Evolutionary conservation across 75 land plant species (phyloP).

Genomic region (Picea sitchensis): DNA sequence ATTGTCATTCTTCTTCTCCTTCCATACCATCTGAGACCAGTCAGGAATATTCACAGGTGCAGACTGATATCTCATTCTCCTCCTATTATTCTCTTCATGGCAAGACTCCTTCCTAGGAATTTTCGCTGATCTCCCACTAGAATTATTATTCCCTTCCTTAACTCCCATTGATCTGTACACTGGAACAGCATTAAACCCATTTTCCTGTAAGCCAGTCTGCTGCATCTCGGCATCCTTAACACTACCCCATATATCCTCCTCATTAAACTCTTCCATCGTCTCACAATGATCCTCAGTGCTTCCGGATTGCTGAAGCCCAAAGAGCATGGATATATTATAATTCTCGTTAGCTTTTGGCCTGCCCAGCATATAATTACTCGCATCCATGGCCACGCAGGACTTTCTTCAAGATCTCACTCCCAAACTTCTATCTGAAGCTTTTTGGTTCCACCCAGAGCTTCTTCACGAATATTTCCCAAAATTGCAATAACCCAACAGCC

Average conservation of each 20-base stretch:
- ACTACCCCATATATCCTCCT: constrained; percentile 5
- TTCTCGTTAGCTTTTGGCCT: too few species aligned
- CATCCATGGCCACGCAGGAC: not conserved
- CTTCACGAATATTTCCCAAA: not conserved
- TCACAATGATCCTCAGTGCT: not conserved
- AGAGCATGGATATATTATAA: too few species aligned
- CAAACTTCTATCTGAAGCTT: too few species aligned
- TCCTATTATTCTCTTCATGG: not conserved
- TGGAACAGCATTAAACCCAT: not conserved
- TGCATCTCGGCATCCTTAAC: not conserved
- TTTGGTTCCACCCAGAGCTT: not conserved
- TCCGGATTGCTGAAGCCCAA: not conserved
- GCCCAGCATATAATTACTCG: not conserved
- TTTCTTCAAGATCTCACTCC: too few species aligned
- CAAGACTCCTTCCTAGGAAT: not conserved
- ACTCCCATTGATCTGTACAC: not conserved
- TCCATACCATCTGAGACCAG: constrained; percentile 45
- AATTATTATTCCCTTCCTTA: too few species aligned
- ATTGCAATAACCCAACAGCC: not conserved
- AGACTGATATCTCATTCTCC: constrained; percentile 29
- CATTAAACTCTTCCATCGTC: not conserved
- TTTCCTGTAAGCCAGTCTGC: not conserved
- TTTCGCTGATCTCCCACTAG: not conserved
- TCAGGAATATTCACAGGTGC: constrained; percentile 70
- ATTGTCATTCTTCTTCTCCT: constrained; percentile 24